Conservation (phyloP, 2,329 filamentous ascomycete species). For the Pseudocercospora vitis region DNA sequence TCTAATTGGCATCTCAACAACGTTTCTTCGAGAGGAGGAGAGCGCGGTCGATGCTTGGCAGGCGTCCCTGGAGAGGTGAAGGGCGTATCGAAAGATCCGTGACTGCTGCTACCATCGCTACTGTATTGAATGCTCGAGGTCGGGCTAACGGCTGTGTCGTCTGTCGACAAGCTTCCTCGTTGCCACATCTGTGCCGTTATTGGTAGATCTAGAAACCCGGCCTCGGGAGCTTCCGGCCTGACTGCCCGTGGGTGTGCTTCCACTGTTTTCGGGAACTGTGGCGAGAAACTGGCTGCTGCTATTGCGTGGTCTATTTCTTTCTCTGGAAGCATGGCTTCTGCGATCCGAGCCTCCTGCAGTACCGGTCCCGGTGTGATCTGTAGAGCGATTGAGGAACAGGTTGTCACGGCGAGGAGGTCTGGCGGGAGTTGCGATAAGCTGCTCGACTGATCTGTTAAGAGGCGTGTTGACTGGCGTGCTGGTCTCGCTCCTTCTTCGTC, state of each 20-base stretch:
- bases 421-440: background rate
- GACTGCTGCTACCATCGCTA: background rate
- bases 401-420: background rate
- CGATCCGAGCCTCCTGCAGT: background rate
- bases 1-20: background rate
- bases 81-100: background rate
- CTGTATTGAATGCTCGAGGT: background rate
- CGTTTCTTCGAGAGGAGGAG: too few relatives aligned
- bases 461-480: background rate
- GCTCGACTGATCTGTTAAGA: background rate
- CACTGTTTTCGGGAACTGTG: background rate
- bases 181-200: background rate
- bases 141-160: background rate
- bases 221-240: background rate
- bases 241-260: background rate
- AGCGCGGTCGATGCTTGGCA: background rate
- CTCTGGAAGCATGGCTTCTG: background rate
- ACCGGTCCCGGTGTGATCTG: background rate
- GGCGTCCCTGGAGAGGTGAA: conserved; percentile 4
- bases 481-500: background rate
- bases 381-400: background rate
- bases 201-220: background rate
- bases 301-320: background rate
- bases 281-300: background rate
- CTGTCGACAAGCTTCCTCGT: background rate